These are phyloP conservation scores for Exophiala xenobiotica DNA, from an alignment of 2,329 filamentous ascomycete genomes.

Conservation along the genomic window DNA sequence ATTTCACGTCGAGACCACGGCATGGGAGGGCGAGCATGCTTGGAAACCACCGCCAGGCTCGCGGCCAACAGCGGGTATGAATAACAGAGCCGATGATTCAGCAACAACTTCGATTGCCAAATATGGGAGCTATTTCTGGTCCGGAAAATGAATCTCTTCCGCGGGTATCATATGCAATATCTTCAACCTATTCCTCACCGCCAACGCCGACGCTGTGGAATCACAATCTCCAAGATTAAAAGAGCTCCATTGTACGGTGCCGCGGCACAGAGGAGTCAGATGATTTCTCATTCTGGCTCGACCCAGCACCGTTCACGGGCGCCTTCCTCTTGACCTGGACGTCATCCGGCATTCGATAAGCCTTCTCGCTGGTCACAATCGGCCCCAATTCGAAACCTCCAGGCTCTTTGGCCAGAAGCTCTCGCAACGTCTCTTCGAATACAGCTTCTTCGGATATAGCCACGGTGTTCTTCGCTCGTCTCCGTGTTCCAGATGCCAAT, in stretches of 20 bases:
- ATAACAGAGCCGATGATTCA: slow-evolving; percentile 2
- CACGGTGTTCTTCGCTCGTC: slow-evolving; percentile 18
- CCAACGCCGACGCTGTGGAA: slow-evolving; percentile 28
- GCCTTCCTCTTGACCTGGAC: slow-evolving; percentile 35
- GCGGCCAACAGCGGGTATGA: slow-evolving; percentile 1
- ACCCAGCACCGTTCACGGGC: slow-evolving; percentile 27
- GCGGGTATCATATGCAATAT: slow-evolving; percentile 26
- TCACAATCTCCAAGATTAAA: background rate
- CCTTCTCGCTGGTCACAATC: slow-evolving; percentile 61
- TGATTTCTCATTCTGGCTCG: slow-evolving; percentile 28
- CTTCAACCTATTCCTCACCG: slow-evolving; percentile 1
- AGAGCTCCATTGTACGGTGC: slow-evolving; percentile 20
- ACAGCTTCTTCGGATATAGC: slow-evolving; percentile 45
- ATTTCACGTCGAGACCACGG: slow-evolving; percentile 61
- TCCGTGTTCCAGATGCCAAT: slow-evolving; percentile 36
- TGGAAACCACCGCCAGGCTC: slow-evolving; percentile 33
- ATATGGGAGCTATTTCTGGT: slow-evolving; percentile 26
- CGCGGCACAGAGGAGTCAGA: slow-evolving; percentile 17
- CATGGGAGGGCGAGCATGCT: slow-evolving; percentile 53
- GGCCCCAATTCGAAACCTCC: slow-evolving; percentile 46
- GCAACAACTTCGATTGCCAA: slow-evolving; percentile 9
- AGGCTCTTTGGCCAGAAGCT: slow-evolving; percentile 44
- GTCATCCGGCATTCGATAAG: slow-evolving; percentile 51
- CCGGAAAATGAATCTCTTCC: slow-evolving; percentile 21
- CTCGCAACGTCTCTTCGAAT: slow-evolving; percentile 58